A percentile compares a stretch with the other conserved stretches of the same genome.
These are phyloP conservation scores for Henckelia pumila DNA, from an alignment of 257 asterid genomes.

Conservation along the genomic window DNA sequence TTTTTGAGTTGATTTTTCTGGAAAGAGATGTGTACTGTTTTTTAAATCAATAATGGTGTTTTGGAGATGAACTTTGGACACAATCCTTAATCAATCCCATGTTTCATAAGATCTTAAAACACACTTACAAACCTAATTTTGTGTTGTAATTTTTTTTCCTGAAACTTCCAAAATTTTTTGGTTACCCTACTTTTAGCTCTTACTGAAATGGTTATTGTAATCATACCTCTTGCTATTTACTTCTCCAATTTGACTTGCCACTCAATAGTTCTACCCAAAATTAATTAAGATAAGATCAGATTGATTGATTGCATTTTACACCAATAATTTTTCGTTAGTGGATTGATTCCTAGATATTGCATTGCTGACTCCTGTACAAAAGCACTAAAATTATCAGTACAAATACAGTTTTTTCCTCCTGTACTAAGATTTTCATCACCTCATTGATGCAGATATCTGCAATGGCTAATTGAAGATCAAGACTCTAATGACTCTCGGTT, in stretches of 20 bases:
- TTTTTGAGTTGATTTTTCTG: neutral
- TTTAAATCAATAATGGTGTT: too few species aligned
- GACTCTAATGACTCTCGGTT: constrained; percentile 68
- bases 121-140: neutral
- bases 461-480: constrained; percentile 96
- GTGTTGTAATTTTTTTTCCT: neutral
- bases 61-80: neutral
- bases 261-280: constrained; percentile 5
- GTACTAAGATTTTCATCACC: constrained; percentile 11
- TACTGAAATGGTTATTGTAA: neutral
- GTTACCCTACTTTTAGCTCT: neutral
- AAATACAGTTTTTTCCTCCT: constrained; percentile 9
- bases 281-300: constrained; percentile 10
- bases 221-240: neutral
- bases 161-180: too few species aligned
- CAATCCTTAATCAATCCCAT: neutral
- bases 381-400: neutral
- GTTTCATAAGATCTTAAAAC: neutral
- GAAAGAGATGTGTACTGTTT: neutral
- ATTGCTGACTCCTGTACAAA: neutral
- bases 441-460: constrained; percentile 71
- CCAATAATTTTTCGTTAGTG: neutral
- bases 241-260: neutral
- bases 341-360: too few species aligned
- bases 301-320: neutral